These are phyloP conservation scores for Remersonia thermophila DNA, from an alignment of 2,329 filamentous ascomycete species.

Conservation along the genomic window DNA sequence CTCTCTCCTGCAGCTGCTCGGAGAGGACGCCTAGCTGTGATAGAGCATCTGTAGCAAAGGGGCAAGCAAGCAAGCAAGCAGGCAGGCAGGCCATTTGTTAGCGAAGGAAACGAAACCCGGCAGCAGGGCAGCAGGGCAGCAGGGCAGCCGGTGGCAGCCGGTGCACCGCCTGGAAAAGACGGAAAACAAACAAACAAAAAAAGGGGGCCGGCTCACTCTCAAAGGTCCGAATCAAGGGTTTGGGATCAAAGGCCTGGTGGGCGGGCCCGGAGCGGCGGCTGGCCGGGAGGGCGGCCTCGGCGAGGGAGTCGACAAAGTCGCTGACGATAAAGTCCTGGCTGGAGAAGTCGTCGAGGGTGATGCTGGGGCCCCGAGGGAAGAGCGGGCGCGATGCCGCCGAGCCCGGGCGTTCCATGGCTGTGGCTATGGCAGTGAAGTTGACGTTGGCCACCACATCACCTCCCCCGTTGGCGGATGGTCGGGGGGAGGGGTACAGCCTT, in stretches of 20 bases:
- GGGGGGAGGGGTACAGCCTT: too few species aligned
- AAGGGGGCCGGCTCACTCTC: slow-evolving; percentile 45
- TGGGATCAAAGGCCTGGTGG: slow-evolving; percentile 70
- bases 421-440: too few species aligned
- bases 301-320: slow-evolving; percentile 90
- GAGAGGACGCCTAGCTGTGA: slow-evolving; percentile 57
- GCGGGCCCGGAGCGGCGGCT: slow-evolving; percentile 64
- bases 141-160: not conserved
- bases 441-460: too few species aligned
- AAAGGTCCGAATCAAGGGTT: slow-evolving; percentile 91
- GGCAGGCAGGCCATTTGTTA: too few species aligned
- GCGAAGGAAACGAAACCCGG: too few species aligned
- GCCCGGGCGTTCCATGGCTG: slow-evolving; percentile 29
- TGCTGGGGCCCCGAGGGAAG: slow-evolving; percentile 68
- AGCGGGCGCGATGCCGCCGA: slow-evolving; percentile 47
- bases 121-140: not conserved
- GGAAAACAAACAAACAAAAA: too few species aligned
- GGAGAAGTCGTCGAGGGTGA: slow-evolving; percentile 79
- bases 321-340: slow-evolving; percentile 93
- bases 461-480: too few species aligned
- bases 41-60: slow-evolving; percentile 40
- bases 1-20: slow-evolving; percentile 76
- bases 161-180: too few species aligned
- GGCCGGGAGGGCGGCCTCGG: slow-evolving; percentile 67
- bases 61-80: slow-evolving; percentile 18